Conservation (phyloP, 176 grass and related monocot species). For the Cenchrus fungigraminus region DNA sequence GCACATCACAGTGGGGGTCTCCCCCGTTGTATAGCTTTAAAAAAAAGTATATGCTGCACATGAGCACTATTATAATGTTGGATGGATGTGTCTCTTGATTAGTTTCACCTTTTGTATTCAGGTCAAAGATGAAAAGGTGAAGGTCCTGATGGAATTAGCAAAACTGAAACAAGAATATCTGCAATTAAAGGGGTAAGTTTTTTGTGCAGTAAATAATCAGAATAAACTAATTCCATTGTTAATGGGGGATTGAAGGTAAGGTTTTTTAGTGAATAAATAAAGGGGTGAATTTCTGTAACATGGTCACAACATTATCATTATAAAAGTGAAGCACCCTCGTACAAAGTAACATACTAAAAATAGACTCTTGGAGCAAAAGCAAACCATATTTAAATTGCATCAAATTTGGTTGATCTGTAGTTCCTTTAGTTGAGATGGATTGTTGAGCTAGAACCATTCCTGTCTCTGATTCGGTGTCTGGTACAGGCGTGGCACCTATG, state of each 20-base stretch:
- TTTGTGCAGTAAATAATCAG: conserved; percentile 34
- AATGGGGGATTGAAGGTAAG: background rate
- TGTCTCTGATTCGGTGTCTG: background rate
- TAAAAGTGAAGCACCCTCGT: background rate
- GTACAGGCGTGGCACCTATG: background rate
- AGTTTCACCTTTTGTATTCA: conserved; percentile 47
- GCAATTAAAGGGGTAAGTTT: conserved; percentile 70
- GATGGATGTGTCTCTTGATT: conserved; percentile 5
- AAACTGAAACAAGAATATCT: conserved; percentile 82
- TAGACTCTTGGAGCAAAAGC: background rate
- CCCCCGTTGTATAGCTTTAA: too few relatives aligned
- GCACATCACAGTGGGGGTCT: too few relatives aligned
- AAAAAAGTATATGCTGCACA: background rate
- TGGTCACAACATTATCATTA: background rate
- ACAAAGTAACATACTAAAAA: background rate
- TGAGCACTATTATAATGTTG: background rate
- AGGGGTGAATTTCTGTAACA: background rate
- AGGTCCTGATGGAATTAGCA: conserved; percentile 83
- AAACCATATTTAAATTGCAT: background rate
- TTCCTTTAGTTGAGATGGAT: background rate
- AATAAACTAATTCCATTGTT: background rate
- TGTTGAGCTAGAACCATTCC: background rate
- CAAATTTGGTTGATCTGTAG: background rate
- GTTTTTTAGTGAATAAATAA: background rate
- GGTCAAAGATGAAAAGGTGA: conserved; percentile 95